Evolutionary conservation across 306 rosid genomes (phyloP).

Genomic region (Medicago ruthenica): DNA sequence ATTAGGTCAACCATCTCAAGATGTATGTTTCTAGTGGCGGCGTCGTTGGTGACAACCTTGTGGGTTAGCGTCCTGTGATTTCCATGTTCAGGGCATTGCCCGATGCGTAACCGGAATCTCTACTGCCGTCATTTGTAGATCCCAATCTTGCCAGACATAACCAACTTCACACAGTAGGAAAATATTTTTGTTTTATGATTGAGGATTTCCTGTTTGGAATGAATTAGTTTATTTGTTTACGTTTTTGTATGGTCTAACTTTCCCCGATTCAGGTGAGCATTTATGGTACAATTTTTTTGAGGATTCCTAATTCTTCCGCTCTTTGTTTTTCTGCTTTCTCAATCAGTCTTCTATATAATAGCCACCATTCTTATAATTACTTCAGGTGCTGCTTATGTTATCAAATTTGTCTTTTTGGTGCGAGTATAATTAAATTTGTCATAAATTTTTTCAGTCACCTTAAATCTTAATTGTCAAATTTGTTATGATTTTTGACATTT

Average conservation of each 20-base stretch:
- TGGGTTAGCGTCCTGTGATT: neutral
- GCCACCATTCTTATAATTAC: slow-evolving; percentile 7
- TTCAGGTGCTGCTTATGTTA: neutral
- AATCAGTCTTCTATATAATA: neutral
- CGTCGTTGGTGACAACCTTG: slow-evolving; percentile 1
- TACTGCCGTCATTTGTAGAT: neutral
- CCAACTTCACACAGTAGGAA: neutral
- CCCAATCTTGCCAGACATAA: neutral
- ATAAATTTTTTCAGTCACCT: neutral
- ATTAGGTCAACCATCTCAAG: neutral
- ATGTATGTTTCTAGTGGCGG: neutral
- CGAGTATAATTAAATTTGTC: neutral
- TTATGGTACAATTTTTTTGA: neutral
- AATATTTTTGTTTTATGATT: neutral
- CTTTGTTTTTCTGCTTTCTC: neutral
- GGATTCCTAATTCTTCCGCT: neutral
- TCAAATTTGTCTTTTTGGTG: neutral
- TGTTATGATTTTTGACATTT: slow-evolving; percentile 16
- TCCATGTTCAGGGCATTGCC: neutral
- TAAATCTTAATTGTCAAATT: slow-evolving; percentile 21
- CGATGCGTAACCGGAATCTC: neutral
- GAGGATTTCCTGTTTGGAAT: slow-evolving; percentile 18
- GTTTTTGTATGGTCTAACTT: slow-evolving; percentile 6
- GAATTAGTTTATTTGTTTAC: slow-evolving; percentile 26
- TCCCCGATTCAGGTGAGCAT: neutral